phyloP scores from a whole-genome alignment of 2,329 filamentous ascomycete genomes.

The Cercospora beticola region DNA sequence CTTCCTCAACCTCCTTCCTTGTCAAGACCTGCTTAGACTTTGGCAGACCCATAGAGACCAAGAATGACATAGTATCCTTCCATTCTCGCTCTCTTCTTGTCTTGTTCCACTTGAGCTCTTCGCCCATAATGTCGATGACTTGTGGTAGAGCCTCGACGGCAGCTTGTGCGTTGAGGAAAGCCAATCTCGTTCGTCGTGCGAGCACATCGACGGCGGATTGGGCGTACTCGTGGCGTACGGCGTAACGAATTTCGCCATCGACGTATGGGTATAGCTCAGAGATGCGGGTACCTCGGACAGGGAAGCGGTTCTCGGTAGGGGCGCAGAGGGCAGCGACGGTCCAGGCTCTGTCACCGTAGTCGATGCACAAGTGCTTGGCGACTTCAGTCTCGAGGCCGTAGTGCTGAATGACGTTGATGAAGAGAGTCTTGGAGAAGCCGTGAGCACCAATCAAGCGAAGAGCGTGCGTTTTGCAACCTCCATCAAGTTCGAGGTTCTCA shows the following conservation, averaged over 20 bases:
- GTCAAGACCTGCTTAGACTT: constrained; percentile 57
- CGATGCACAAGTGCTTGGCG: constrained; percentile 80
- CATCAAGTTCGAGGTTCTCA: constrained; percentile 69
- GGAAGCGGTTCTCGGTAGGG: constrained; percentile 76
- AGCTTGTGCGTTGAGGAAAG: constrained; percentile 89
- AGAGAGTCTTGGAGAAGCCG: constrained; percentile 84
- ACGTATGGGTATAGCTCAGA: constrained; percentile 83
- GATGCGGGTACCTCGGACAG: constrained; percentile 77
- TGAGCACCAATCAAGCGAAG: constrained; percentile 81
- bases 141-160: constrained; percentile 79
- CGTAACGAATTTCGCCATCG: constrained; percentile 87
- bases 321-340: constrained; percentile 77
- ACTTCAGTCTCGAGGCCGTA: constrained; percentile 90
- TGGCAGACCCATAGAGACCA: constrained; percentile 62
- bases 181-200: constrained; percentile 77
- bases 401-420: constrained; percentile 93
- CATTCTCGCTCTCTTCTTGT: constrained; percentile 76
- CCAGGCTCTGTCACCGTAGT: constrained; percentile 92
- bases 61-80: constrained; percentile 64
- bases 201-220: constrained; percentile 88
- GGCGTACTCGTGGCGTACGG: constrained; percentile 84
- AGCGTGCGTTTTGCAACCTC: constrained; percentile 78
- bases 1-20: constrained; percentile 59
- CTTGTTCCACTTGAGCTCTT: constrained; percentile 76
- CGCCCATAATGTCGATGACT: constrained; percentile 85